A percentile compares a stretch with the other conserved stretches of the same genome.
Evolutionary conservation across 176 grass and related monocot species (phyloP).

Genomic region (Luzula sylvatica): DNA sequence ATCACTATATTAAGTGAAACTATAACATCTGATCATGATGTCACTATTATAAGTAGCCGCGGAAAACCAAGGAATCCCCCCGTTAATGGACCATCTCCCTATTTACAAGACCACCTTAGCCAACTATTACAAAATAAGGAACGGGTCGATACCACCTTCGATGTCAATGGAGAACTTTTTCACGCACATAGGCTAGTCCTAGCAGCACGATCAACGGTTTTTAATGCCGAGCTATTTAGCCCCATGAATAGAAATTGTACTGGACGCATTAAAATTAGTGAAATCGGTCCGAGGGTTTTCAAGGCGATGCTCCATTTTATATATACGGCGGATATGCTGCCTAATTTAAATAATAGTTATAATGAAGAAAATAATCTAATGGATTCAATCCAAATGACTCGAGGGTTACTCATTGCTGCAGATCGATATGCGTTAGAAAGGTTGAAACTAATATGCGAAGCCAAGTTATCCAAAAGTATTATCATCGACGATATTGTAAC

Average conservation of each 20-base stretch:
- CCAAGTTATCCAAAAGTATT: slow-evolving; percentile 20
- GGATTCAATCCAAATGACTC: neutral
- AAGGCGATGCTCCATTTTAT: slow-evolving; percentile 37
- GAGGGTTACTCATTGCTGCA: slow-evolving; percentile 23
- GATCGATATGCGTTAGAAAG: slow-evolving; percentile 43
- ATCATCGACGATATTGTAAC: slow-evolving; percentile 14
- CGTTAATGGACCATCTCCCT: no score
- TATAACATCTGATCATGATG: no score
- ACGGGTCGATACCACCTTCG: slow-evolving; percentile 14
- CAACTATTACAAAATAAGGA: slow-evolving; percentile 5
- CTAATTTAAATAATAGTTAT: neutral
- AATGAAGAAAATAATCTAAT: neutral
- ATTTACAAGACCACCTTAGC: slow-evolving; percentile 17
- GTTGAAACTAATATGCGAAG: slow-evolving; percentile 35
- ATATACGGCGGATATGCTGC: slow-evolving; percentile 33
- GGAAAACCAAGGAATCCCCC: no score
- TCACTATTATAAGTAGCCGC: no score
- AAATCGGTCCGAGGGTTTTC: slow-evolving; percentile 17
- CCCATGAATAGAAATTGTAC: slow-evolving; percentile 2
- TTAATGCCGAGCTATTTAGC: slow-evolving; percentile 23
- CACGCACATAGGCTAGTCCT: neutral
- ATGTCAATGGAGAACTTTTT: slow-evolving; percentile 9
- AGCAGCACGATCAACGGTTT: slow-evolving; percentile 27
- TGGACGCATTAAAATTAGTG: neutral
- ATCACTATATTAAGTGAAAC: no score